Conservation (phyloP, 305 asterid genomes). For the Solanum hybrid region DNA sequence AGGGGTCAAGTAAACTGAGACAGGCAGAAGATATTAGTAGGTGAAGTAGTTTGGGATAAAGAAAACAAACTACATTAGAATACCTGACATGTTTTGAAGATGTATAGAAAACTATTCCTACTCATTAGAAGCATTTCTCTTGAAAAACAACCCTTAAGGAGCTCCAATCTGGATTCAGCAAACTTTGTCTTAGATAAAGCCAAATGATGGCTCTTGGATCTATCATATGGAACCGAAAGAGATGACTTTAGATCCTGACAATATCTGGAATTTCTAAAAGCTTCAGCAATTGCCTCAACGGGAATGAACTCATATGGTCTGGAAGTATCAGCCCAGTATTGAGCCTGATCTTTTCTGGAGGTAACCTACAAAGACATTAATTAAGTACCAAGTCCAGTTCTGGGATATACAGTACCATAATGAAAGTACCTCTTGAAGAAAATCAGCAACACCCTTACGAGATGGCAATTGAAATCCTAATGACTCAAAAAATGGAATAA, state of each 20-base stretch:
- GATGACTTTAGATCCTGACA: background rate
- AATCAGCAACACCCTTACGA: background rate
- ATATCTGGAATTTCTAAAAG: slow-evolving; percentile 33
- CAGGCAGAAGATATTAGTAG: background rate
- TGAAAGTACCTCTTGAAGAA: background rate
- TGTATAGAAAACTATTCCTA: slow-evolving; percentile 61
- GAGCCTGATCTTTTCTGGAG: background rate
- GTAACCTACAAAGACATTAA: background rate
- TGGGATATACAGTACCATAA: background rate
- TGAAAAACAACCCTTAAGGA: slow-evolving; percentile 60
- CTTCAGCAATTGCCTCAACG: slow-evolving; percentile 20
- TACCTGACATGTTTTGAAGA: slow-evolving; percentile 81
- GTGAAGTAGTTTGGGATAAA: background rate
- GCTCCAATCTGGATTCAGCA: slow-evolving; percentile 43
- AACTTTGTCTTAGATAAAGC: background rate
- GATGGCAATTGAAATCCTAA: background rate
- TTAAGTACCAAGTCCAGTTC: background rate
- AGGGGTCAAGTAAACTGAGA: background rate
- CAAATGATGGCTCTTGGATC: background rate
- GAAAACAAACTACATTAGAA: slow-evolving; percentile 5
- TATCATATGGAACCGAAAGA: background rate
- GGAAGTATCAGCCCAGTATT: background rate
- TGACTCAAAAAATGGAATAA: slow-evolving; percentile 11
- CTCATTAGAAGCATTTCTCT: slow-evolving; percentile 66
- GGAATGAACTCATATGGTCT: background rate